Evolutionary conservation across 108 stramenopile genomes (phyloP), one percentile per base, ranked within the genome.

Genomic region (Discostella stelligeroides): DNA sequence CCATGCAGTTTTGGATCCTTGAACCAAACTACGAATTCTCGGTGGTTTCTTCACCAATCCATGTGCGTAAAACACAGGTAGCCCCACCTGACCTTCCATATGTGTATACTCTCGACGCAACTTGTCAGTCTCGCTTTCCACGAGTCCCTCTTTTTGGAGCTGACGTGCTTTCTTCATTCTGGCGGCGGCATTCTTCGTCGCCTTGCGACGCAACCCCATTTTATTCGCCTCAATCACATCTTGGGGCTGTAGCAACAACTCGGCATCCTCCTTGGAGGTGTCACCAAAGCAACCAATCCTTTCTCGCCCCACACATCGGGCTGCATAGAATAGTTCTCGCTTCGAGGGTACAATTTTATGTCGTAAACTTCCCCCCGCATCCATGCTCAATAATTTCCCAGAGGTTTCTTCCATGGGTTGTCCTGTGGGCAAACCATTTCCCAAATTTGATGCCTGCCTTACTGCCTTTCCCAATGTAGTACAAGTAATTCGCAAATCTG

Each of bases 281-380:
- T 82, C 71, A 12, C 69, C 66, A 63, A 89, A 88, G 51, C 80
- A 64, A 10, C 92, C 92, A 10, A 94, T 85, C 11, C 92, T 83
- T 60, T 94, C 92, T 58, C 81, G 72, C 30, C 92, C 92, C 2
- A 25, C 40, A 65, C 92, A 91, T n/a, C 88, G 79, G 13, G 90
- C 86, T 0, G 92, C 92, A 63, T 94, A 94, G 66, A 74, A 94
- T 14, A 94, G 63, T 58, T 94, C 88, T 24, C 90, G 78, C 64
- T 89, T 88, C 38, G 87, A 79, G 25, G 92, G 92, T 11, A 91
- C 78, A 63, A 94, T 84, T 50, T 94, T 94, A 68, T 94, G 89
- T n/a, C 92, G 75, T 51, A 94, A 76, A 20, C 79, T 76, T 24
- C 89, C 92, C 6, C 89, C 89, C 39, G 89, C 86, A 28, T 80